A percentile compares a stretch with the other conserved stretches of the same genome.
phyloP scores from a whole-genome alignment of 2,329 filamentous ascomycete species.

The Tolypocladium pustulatum region DNA sequence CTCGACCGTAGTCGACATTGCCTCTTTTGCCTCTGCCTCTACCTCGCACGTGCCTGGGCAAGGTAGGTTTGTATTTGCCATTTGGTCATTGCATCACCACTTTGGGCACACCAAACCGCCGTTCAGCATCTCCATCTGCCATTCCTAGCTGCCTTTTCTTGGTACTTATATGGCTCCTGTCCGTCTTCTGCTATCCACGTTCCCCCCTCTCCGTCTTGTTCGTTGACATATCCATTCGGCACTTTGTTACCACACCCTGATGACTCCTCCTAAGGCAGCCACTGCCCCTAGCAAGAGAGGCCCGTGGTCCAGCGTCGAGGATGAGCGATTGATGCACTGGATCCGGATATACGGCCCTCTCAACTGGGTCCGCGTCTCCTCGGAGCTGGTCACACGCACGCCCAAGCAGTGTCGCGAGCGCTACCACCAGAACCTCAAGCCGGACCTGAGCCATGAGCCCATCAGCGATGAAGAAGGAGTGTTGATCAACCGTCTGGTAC shows the following conservation, averaged over 20 bases:
- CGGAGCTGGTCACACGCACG: conserved; percentile 64
- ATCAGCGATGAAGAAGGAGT: conserved; percentile 61
- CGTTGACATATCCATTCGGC: neutral
- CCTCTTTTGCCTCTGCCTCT: neutral
- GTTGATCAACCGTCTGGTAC: conserved; percentile 67
- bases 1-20: neutral
- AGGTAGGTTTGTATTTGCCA: neutral
- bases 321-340: conserved; percentile 57
- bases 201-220: neutral
- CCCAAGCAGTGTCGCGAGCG: conserved; percentile 94
- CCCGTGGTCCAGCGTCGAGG: conserved; percentile 74
- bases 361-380: conserved; percentile 85
- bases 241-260: neutral
- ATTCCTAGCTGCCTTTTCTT: neutral
- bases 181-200: neutral
- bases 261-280: neutral
- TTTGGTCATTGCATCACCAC: neutral
- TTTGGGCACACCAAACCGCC: neutral
- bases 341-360: conserved; percentile 62
- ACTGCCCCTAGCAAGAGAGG: conserved; percentile 40
- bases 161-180: neutral
- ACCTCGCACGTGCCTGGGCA: neutral
- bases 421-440: conserved; percentile 88
- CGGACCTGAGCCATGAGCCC: conserved; percentile 60
- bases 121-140: neutral